A percentile compares a stretch with the other conserved stretches of the same genome.
Conservation (phyloP, 768 basidiomycete species). For the Amyloporia xantha region DNA sequence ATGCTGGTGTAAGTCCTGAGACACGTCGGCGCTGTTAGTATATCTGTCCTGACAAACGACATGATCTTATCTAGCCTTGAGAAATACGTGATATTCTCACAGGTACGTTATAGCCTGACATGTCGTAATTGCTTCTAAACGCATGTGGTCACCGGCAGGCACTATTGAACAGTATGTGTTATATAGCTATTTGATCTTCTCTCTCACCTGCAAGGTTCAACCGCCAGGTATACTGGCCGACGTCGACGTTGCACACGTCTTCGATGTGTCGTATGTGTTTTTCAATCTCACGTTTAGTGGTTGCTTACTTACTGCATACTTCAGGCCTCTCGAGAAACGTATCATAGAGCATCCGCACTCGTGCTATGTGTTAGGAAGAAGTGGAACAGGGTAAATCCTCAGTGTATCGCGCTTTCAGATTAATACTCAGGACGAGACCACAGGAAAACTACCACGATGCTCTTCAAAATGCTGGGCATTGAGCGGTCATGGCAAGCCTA, state of each 20-base stretch:
- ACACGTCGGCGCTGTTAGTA: no score
- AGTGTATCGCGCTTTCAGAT: neutral
- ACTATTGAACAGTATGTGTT: constrained; percentile 30
- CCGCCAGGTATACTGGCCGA: constrained; percentile 49
- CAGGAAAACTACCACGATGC: constrained; percentile 73
- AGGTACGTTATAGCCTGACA: constrained; percentile 10
- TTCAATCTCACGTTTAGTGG: neutral
- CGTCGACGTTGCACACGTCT: constrained; percentile 31
- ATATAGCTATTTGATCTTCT: neutral
- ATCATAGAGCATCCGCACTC: constrained; percentile 57
- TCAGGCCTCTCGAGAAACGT: constrained; percentile 39
- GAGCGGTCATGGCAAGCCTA: constrained; percentile 46
- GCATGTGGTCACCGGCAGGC: constrained; percentile 11
- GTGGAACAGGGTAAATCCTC: constrained; percentile 48
- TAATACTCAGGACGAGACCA: neutral
- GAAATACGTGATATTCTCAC: constrained; percentile 23
- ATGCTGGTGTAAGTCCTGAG: constrained; percentile 46
- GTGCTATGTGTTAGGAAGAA: constrained; percentile 53
- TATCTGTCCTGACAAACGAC: no score
- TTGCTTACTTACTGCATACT: neutral
- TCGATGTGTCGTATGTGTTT: constrained; percentile 22
- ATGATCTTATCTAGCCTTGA: constrained; percentile 16
- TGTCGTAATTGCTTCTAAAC: neutral
- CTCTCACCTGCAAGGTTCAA: neutral
- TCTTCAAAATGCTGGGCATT: constrained; percentile 69